Percentiles rank a stretch among this genome's conserved stretches.
Conservation (phyloP, 371 early-diverging fungal species). For the Mortierella sp. region DNA sequence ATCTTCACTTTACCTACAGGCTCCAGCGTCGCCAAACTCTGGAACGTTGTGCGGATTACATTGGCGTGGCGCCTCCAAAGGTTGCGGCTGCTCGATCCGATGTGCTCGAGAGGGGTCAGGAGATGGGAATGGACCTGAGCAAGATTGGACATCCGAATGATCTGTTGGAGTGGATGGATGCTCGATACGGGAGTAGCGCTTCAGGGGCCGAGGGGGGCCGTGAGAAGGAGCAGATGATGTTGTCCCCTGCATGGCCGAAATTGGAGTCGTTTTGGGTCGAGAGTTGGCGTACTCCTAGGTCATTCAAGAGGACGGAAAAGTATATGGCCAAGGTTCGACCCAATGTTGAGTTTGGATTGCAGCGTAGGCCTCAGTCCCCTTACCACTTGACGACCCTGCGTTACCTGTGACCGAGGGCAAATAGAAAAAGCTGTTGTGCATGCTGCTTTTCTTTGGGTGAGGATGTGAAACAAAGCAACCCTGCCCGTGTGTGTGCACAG, state of each 20-base stretch:
- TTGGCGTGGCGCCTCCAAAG: not conserved
- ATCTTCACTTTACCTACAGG: not conserved
- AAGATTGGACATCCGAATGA: not conserved
- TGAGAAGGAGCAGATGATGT: not conserved
- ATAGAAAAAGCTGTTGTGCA: too few relatives aligned
- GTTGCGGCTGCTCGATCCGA: not conserved
- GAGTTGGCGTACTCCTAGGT: too few relatives aligned
- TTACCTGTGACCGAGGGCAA: too few relatives aligned
- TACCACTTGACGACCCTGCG: too few relatives aligned
- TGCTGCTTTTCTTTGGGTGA: too few relatives aligned
- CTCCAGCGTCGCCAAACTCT: not conserved
- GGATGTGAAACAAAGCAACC: too few relatives aligned
- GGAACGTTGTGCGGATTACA: too few relatives aligned
- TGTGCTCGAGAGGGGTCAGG: not conserved
- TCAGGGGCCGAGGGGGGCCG: not conserved
- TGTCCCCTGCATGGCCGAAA: not conserved
- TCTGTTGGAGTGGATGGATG: not conserved
- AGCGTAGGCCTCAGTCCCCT: too few relatives aligned
- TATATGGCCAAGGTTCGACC: not conserved
- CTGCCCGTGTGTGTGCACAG: too few relatives aligned
- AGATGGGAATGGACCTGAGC: not conserved
- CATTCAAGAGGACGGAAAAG: not conserved
- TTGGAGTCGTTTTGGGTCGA: not conserved
- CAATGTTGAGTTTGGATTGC: not conserved
- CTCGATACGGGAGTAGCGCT: not conserved